A percentile compares a stretch with the other conserved stretches of the same genome.
Conservation (phyloP, 352 stramenopile genomes). For the Phytophthora ohioensis region DNA sequence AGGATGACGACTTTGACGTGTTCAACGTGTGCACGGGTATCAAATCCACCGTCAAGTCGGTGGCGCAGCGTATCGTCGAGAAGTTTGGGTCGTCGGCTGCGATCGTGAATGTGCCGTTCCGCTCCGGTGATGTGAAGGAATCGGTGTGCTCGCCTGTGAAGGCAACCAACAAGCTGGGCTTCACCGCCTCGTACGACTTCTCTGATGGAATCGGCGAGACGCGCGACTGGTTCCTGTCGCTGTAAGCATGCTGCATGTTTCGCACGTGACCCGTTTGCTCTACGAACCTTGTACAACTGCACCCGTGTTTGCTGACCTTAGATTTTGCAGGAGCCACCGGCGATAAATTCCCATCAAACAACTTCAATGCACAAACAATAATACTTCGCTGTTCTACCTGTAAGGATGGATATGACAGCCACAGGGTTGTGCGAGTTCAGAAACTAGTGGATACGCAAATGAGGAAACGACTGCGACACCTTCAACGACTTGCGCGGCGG, state of each 20-base stretch:
- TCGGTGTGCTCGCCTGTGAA: conserved; percentile 81
- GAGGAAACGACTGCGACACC: not conserved
- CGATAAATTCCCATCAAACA: conserved; percentile 21
- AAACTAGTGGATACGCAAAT: conserved; percentile 4
- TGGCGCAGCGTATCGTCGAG: conserved; percentile 73
- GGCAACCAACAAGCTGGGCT: conserved; percentile 74
- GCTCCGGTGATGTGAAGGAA: conserved; percentile 84
- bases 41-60: conserved; percentile 73
- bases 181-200: conserved; percentile 74
- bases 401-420: not conserved
- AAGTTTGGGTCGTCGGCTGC: conserved; percentile 70
- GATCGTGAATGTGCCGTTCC: conserved; percentile 76
- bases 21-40: conserved; percentile 88
- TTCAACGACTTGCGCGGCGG: not conserved
- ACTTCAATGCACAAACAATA: conserved; percentile 15
- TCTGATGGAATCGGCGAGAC: conserved; percentile 73
- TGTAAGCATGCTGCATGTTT: conserved; percentile 24
- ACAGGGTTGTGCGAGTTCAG: conserved; percentile 5
- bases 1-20: too few relatives aligned
- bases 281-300: conserved; percentile 22
- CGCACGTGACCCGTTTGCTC: conserved; percentile 13
- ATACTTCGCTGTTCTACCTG: not conserved
- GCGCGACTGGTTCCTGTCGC: conserved; percentile 78
- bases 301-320: conserved; percentile 32
- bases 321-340: conserved; percentile 31